Evolutionary conservation across 495 filamentous ascomycete genomes (phyloP), one percentile per base, ranked within the genome.

Genomic region (Penicillium herquei): DNA sequence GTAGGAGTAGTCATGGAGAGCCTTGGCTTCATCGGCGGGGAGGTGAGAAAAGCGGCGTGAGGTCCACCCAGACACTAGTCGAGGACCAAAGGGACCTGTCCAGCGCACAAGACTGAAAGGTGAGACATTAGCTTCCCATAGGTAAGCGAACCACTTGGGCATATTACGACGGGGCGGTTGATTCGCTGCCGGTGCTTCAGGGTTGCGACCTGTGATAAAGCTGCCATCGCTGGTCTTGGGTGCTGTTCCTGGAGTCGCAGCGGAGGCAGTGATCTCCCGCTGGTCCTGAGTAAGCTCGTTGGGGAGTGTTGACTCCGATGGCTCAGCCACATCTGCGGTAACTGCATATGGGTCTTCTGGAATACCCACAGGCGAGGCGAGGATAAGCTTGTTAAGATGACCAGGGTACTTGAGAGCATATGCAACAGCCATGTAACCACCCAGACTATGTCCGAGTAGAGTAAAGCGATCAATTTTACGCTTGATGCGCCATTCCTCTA

Each of bases 41-140:
- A 98, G 78, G 59, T 96, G 91, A 43, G 89, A 89, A 72, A 98
- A 98, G 26, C 94, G 85, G 7, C 94, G 85, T 4, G 85, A 87
- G 3, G 94, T 96, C 94, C 94, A 98, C 16, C 94, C 93, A 0
- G 92, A 96, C 0, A 96, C 91, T 32, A 98, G 80, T 3, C 92
- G 85, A 6, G 94, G 94, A 1, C 94, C 94, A 1, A 98, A 70
- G 1, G 94, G 94, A n/a, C 94, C 94, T 9, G 90, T 74, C 81
- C 92, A 87, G 50, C 94, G 89, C 8, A 98, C 83, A 14, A 98
- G 70, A 57, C 84, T 90, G 70, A 98, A 98, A 14, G 95, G 94
- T 1, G 91, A 96, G 58, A 98, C 86, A 65, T 98, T 98, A 58
- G 91, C 90, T 55, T 98, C 94, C 94, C 94, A 98, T 34, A 98